Base-by-base conservation (phyloP, 768 basidiomycete species). In the Megacollybia marginata region DNA sequence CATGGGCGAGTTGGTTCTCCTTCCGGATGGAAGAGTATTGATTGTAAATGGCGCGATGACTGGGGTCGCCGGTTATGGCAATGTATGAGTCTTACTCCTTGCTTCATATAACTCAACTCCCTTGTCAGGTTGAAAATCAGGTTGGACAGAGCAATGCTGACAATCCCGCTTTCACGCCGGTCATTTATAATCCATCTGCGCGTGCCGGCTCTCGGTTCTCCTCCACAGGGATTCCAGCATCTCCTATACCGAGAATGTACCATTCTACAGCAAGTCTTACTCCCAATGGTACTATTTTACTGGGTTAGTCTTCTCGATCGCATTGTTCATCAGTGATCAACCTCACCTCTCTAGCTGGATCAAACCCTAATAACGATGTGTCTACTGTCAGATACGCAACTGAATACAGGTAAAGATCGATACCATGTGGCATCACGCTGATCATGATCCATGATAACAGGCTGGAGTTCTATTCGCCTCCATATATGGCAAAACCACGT, bases 41-140 rank as follows among this genome's bases (percentile, higher is more conserved):
- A 67, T 76, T 23, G 63, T 72, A 4, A 74, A 73, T 44, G 75
- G 75, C 13, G 75, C 64, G 10, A 52, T 44, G 44, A 71, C 69
- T 5, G 73, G 73, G 31, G 69, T 73, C 50, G 71, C 70, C 35
- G 70, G 68, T 0, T 63, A 66, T 43, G 67, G 54, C 15, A 65
- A 65, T 51, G 67, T 69, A 56, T 11, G 10, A 33, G 32, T 16
- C 33, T 33, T 28, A 4, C 11, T 44, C 33, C 36, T 32, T 2
- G 18, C 11, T 15, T 42, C 18, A 33, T 12, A 8, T 33, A 4
- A 19, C 38, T 48, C 9, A 20, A 18, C 33, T n/a, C 12, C 19
- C 3, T 44, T 20, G n/a, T 11, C 49, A 66, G 53, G 68, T 68
- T 5, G 54, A 45, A 13, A 54, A 69, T 52, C 59, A 62, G 48